These are phyloP conservation scores for Botrytis fabae DNA, from an alignment of 2,329 filamentous ascomycete genomes.

Conservation along the genomic window DNA sequence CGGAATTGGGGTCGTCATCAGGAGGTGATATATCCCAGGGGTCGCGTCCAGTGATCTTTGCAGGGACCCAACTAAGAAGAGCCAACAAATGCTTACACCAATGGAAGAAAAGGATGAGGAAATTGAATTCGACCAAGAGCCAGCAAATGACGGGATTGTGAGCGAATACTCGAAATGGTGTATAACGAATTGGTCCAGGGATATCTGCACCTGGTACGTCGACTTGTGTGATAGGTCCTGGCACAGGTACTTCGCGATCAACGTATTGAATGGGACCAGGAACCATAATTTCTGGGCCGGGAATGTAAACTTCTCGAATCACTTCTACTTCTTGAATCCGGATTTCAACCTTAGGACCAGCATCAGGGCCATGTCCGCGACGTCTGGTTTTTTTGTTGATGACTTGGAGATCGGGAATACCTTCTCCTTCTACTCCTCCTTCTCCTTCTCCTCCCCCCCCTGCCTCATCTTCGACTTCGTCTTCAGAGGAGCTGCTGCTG, in stretches of 20 bases:
- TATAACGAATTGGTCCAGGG: conserved; percentile 9
- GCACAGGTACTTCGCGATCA: not conserved
- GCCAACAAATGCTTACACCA: not conserved
- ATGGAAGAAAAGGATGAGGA: conserved; percentile 8
- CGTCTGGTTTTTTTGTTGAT: not conserved
- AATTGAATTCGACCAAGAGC: conserved; percentile 25
- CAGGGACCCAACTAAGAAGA: not conserved
- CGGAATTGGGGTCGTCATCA: not conserved
- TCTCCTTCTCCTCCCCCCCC: not conserved
- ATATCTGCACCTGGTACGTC: not conserved
- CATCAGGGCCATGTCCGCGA: not conserved
- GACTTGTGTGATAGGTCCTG: not conserved
- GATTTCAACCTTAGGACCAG: not conserved
- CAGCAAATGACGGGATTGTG: conserved; percentile 19
- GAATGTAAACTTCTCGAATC: not conserved
- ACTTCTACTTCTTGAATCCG: conserved; percentile 7
- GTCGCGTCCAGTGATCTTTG: not conserved
- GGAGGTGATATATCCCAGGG: not conserved
- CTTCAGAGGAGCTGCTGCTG: not conserved
- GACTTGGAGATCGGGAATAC: not conserved
- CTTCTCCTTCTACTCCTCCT: not conserved
- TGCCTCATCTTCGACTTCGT: not conserved
- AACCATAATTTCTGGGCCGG: not conserved
- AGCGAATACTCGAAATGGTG: conserved; percentile 18
- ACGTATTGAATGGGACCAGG: conserved; percentile 1